Base-by-base conservation (phyloP, 2,329 filamentous ascomycete genomes). In the Aureobasidium subglaciale region DNA sequence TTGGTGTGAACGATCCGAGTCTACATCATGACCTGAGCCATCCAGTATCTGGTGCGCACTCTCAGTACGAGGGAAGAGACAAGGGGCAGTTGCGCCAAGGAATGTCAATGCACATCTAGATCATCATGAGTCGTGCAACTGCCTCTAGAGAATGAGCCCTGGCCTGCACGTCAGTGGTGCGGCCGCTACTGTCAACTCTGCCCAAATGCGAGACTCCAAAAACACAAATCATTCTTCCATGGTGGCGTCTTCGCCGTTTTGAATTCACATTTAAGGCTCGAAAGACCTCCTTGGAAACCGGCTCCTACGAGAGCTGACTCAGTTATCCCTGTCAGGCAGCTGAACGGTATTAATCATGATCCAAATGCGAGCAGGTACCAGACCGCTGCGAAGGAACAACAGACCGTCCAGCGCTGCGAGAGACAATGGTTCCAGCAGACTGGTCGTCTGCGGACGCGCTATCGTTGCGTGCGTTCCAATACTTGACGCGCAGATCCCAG, bases 161-260 rank as follows among this genome's bases (percentile, higher is more conserved):
- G 43, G 54, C 35, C 35, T 56, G 43, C 32, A 56, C 54, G 54
- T 49, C 30, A 42, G 42, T 56, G 41, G 42, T 56, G 54, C 43
- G 54, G 43, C 54, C 41, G 34, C 54, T 54, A 54, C 54, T 48
- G 54, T 41, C 41, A 56, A 49, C 35, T 40, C 29, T 38, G 20
- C 22, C 20, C 38, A 54, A 32, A 54, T 35, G 22, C 24, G 29
- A 54, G 38, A 34, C 37, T 37, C 25, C 54, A 49, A 24, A 55
- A 56, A 56, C 54, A 56, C 54, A 56, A 56, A 56, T 56, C 54
- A 56, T 56, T 56, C 42, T 32, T 56, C 38, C 30, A 30, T 41
- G 20, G 50, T 35, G 38, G 25, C 50, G 37, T 25, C 50, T 42
- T 54, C 50, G 50, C 50, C 50, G 50, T 54, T 54, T 54, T 54